These are phyloP conservation scores for Bidens hawaiensis DNA, from an alignment of 140 eudicot species.

Conservation along the genomic window DNA sequence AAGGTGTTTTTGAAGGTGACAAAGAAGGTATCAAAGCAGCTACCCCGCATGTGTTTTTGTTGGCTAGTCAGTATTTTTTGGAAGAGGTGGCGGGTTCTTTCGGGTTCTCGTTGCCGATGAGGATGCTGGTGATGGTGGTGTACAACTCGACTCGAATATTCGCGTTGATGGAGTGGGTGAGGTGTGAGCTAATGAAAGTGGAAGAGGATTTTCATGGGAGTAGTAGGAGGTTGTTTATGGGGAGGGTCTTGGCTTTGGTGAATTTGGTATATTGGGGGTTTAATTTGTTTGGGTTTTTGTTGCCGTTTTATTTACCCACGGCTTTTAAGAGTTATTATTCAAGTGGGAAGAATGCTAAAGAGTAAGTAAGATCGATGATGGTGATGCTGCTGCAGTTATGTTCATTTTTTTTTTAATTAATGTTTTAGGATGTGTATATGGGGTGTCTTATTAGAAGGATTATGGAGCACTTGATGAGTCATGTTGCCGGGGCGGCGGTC, in stretches of 20 bases:
- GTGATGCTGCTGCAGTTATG: background rate
- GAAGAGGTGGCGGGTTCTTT: conserved; percentile 60
- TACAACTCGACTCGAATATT: conserved; percentile 64
- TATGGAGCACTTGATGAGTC: background rate
- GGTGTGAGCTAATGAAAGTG: conserved; percentile 40
- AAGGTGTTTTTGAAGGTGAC: conserved; percentile 60
- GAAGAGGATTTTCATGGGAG: conserved; percentile 27
- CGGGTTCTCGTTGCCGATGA: conserved; percentile 57
- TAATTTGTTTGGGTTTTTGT: conserved; percentile 76
- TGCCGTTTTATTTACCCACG: conserved; percentile 63
- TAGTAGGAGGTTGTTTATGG: conserved; percentile 45
- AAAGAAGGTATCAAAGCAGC: conserved; percentile 79
- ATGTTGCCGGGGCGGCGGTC: no score
- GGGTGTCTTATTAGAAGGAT: background rate
- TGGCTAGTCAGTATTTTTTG: conserved; percentile 64
- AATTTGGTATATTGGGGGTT: conserved; percentile 69
- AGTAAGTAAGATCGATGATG: background rate
- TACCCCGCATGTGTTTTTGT: conserved; percentile 63
- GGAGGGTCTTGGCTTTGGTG: conserved; percentile 51
- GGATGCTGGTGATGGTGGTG: conserved; percentile 66
- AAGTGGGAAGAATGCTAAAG: background rate
- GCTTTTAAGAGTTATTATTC: conserved; percentile 62
- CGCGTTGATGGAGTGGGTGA: conserved; percentile 57
- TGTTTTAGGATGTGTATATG: background rate
- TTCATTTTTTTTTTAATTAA: no score